phyloP scores from a whole-genome alignment of 2,329 filamentous ascomycete species.

The Aspergillus awamori region DNA sequence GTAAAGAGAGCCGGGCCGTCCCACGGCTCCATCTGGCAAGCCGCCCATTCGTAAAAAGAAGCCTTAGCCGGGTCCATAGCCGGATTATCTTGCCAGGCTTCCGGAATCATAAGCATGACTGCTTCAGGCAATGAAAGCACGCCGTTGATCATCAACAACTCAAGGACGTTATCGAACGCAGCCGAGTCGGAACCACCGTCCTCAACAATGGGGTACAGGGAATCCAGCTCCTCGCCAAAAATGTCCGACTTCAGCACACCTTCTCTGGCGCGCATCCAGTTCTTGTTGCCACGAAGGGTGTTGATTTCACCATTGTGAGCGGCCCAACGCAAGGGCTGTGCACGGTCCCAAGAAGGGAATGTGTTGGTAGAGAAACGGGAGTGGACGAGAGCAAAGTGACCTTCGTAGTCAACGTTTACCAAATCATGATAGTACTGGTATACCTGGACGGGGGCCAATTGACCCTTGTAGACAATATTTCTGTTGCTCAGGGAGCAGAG shows the following conservation, averaged over 20 bases:
- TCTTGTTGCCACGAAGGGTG: conserved; percentile 95
- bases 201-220: conserved; percentile 91
- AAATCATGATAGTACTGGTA: conserved; percentile 98
- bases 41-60: conserved; percentile 98
- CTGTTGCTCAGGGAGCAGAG: conserved; percentile 94
- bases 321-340: conserved; percentile 93
- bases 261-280: conserved; percentile 98
- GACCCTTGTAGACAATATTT: conserved; percentile 99
- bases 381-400: conserved; percentile 94
- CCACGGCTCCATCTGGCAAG: conserved; percentile 99
- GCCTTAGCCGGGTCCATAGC: conserved; percentile 93
- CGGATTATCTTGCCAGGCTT: conserved; percentile 94
- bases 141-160: conserved; percentile 91
- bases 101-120: conserved; percentile 97
- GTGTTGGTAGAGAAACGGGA: conserved; percentile 98
- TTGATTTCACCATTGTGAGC: conserved; percentile 99
- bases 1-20: conserved; percentile 96
- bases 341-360: conserved; percentile 97
- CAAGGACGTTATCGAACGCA: conserved; percentile 94
- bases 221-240: conserved; percentile 89
- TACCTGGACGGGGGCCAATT: conserved; percentile 89
- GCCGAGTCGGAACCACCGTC: conserved; percentile 96
- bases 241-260: conserved; percentile 90
- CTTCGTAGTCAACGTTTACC: conserved; percentile 95
- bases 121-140: conserved; percentile 93